Percentiles rank a stretch among this genome's conserved stretches.
Evolutionary conservation across 495 filamentous ascomycete species (phyloP).

Genomic region (Podospora sp.): DNA sequence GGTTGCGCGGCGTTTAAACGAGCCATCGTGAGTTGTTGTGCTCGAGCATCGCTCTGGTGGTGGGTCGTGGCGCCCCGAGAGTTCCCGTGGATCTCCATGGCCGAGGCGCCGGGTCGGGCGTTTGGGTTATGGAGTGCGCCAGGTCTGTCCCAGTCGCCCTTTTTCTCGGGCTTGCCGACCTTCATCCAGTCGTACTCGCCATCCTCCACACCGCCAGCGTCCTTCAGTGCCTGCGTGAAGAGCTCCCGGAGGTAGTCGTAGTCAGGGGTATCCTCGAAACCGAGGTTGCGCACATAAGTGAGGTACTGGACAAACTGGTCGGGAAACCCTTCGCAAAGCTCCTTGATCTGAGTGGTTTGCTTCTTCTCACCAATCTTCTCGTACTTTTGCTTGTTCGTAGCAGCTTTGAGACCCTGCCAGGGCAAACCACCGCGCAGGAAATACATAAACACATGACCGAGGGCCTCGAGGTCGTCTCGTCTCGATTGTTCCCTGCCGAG

Average conservation of each 20-base stretch:
- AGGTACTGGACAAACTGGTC: constrained; percentile 98
- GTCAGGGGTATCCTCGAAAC: constrained; percentile 97
- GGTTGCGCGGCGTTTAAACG: constrained; percentile 98
- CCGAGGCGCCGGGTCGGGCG: constrained; percentile 71
- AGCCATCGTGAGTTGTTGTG: constrained; percentile 69
- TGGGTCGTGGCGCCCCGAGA: constrained; percentile 59
- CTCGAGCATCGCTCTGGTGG: constrained; percentile 56
- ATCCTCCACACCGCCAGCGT: constrained; percentile 91
- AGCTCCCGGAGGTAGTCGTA: constrained; percentile 97
- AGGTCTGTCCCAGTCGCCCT: constrained; percentile 74
- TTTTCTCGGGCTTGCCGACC: constrained; percentile 92
- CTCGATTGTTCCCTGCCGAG: constrained; percentile 94
- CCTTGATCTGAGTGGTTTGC: constrained; percentile 94
- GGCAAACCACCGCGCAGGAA: constrained; percentile 94
- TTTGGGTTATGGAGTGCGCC: constrained; percentile 68
- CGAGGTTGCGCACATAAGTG: constrained; percentile 94
- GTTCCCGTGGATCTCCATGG: constrained; percentile 72
- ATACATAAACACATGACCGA: constrained; percentile 99
- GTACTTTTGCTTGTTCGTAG: constrained; percentile 99
- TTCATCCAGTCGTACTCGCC: constrained; percentile 99
- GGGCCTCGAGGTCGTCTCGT: constrained; percentile 91
- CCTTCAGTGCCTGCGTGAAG: constrained; percentile 95
- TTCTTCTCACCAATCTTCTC: constrained; percentile 99
- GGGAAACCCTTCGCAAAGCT: constrained; percentile 95
- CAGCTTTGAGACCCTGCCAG: constrained; percentile 98